A percentile compares a stretch with the other conserved stretches of the same genome.
Evolutionary conservation across 345 rosid species (phyloP).

Genomic region (Toxicodendron radicans): DNA sequence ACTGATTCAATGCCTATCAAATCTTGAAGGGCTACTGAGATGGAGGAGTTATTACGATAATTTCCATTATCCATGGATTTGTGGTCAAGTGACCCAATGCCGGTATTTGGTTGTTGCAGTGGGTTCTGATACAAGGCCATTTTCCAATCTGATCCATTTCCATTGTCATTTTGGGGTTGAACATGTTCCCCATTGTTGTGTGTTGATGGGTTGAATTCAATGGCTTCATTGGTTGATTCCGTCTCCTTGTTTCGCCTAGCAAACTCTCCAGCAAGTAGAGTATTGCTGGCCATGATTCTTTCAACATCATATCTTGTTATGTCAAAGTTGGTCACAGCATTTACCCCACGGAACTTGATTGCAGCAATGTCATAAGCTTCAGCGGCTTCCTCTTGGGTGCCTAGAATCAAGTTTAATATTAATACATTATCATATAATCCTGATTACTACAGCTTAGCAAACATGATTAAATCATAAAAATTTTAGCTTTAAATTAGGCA

Average conservation of each 20-base stretch:
- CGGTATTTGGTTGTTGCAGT: constrained; percentile 27
- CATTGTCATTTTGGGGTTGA: constrained; percentile 24
- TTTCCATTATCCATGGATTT: constrained; percentile 24
- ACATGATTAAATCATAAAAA: not conserved
- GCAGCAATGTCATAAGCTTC: constrained; percentile 85
- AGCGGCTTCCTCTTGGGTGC: constrained; percentile 89
- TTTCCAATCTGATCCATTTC: constrained; percentile 45
- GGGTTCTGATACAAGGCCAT: constrained; percentile 37
- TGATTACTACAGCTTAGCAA: not conserved
- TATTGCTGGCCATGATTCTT: constrained; percentile 71
- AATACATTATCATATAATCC: not conserved
- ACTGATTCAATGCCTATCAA: constrained; percentile 43
- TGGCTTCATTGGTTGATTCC: constrained; percentile 25
- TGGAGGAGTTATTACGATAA: constrained; percentile 28
- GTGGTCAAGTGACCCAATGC: constrained; percentile 34
- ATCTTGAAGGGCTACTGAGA: constrained; percentile 44
- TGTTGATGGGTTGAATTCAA: constrained; percentile 20
- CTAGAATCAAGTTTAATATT: constrained; percentile 23
- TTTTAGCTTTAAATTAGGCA: constrained; percentile 3
- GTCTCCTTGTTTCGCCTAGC: constrained; percentile 57
- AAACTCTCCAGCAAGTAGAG: constrained; percentile 66
- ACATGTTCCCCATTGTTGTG: constrained; percentile 16
- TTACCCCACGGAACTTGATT: constrained; percentile 71
- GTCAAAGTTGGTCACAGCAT: constrained; percentile 83
- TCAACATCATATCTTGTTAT: constrained; percentile 71